phyloP scores from a whole-genome alignment of 75 land plant genomes.

The Cupressus sempervirens region DNA sequence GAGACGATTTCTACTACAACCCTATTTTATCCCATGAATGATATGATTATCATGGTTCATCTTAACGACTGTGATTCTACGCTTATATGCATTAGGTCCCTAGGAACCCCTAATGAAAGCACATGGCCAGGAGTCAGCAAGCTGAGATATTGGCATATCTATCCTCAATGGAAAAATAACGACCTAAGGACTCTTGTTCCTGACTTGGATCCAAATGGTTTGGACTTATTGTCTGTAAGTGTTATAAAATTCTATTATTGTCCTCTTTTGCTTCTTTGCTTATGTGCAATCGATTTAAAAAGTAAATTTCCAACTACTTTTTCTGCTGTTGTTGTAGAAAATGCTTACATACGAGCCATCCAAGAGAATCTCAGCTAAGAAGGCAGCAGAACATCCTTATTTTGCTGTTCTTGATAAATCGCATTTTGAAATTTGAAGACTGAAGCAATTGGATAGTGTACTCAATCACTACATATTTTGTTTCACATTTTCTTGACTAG shows the following conservation, averaged over 20 bases:
- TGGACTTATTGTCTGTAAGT: slow-evolving; percentile 69
- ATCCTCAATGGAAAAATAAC: slow-evolving; percentile 79
- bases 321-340: slow-evolving; percentile 14
- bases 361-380: slow-evolving; percentile 46
- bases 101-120: slow-evolving; percentile 93
- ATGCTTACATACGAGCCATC: slow-evolving; percentile 39
- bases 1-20: no score
- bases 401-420: slow-evolving; percentile 50
- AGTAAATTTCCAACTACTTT: neutral
- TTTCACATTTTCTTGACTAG: neutral
- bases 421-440: slow-evolving; percentile 22
- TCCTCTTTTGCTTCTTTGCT: neutral
- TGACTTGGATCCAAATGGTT: slow-evolving; percentile 45
- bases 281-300: neutral
- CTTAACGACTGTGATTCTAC: neutral
- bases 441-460: neutral
- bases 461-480: neutral
- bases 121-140: slow-evolving; percentile 94
- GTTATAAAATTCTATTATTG: neutral
- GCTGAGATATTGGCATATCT: slow-evolving; percentile 85
- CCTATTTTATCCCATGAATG: neutral
- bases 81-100: slow-evolving; percentile 32
- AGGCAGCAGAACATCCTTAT: slow-evolving; percentile 41
- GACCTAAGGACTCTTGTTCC: slow-evolving; percentile 56
- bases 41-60: neutral